phyloP scores from a whole-genome alignment of 164 flowering plant genomes.

The Vitis rotundifolia region DNA sequence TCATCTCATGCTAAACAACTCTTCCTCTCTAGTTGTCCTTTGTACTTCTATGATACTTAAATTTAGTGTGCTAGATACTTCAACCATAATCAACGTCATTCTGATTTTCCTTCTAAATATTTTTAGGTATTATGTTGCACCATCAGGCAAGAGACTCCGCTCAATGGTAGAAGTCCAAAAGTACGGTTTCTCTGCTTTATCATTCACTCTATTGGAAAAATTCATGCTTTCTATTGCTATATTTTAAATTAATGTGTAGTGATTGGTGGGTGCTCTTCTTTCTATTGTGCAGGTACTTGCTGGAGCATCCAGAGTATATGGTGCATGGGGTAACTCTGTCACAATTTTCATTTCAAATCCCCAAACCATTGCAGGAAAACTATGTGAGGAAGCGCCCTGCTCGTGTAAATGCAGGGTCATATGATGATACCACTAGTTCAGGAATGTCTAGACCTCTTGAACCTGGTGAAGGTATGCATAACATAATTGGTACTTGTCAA shows the following conservation, averaged over 20 bases:
- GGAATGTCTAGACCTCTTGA: conserved; percentile 25
- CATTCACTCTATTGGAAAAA: neutral
- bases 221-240: neutral
- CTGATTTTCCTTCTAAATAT: conserved; percentile 3
- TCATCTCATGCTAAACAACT: no score
- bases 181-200: conserved; percentile 32
- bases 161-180: conserved; percentile 81
- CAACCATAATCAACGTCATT: neutral
- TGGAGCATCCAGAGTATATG: conserved; percentile 61
- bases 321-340: conserved; percentile 52
- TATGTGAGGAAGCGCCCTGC: conserved; percentile 77
- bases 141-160: conserved; percentile 80
- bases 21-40: neutral
- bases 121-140: conserved; percentile 79
- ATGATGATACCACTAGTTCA: conserved; percentile 14
- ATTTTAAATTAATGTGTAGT: no score
- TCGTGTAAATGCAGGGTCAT: conserved; percentile 19
- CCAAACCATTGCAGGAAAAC: conserved; percentile 77
- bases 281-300: conserved; percentile 47
- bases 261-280: neutral
- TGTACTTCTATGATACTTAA: neutral
- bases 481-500: neutral
- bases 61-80: neutral
- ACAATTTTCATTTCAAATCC: conserved; percentile 84
- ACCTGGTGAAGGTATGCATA: conserved; percentile 39